Conservation (phyloP, 805 yeast genomes). For the Candida sakaeoensis region DNA sequence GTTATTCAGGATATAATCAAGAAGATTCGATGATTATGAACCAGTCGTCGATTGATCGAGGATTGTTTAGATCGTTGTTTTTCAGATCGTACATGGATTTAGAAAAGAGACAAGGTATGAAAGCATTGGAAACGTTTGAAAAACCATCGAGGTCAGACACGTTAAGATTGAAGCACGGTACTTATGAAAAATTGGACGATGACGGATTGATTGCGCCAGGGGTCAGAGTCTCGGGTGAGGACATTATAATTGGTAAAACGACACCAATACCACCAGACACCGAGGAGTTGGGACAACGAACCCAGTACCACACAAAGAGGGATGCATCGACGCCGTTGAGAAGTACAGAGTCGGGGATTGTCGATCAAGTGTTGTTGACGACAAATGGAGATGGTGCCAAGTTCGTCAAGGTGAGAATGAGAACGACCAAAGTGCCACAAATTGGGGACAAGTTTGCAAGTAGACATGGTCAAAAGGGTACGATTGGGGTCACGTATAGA, state of each 20-base stretch:
- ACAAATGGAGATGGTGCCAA: slow-evolving; percentile 98
- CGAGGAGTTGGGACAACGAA: slow-evolving; percentile 97
- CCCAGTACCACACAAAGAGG: slow-evolving; percentile 96
- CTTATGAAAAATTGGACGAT: slow-evolving; percentile 96
- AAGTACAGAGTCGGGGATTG: slow-evolving; percentile 96
- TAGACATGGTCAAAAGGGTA: slow-evolving; percentile 99
- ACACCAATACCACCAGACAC: slow-evolving; percentile 99
- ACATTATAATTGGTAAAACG: slow-evolving; percentile 96
- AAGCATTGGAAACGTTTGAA: slow-evolving; percentile 95
- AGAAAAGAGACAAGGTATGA: slow-evolving; percentile 97
- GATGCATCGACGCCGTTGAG: slow-evolving; percentile 98
- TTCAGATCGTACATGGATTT: slow-evolving; percentile 98
- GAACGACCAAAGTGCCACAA: slow-evolving; percentile 98
- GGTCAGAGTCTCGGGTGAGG: slow-evolving; percentile 98
- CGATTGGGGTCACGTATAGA: slow-evolving; percentile 97
- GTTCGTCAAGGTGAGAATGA: slow-evolving; percentile 96
- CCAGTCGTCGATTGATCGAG: slow-evolving; percentile 95
- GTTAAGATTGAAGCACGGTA: slow-evolving; percentile 92
- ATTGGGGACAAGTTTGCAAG: slow-evolving; percentile 99
- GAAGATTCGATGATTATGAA: slow-evolving; percentile 99
- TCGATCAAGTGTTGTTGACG: slow-evolving; percentile 93
- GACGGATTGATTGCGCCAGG: slow-evolving; percentile 99
- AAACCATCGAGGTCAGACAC: slow-evolving; percentile 95
- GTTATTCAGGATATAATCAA: slow-evolving; percentile 98
- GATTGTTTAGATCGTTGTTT: slow-evolving; percentile 90